Evolutionary conservation across 106 monocot genomes (phyloP).

Genomic region (Gastrodia elata): DNA sequence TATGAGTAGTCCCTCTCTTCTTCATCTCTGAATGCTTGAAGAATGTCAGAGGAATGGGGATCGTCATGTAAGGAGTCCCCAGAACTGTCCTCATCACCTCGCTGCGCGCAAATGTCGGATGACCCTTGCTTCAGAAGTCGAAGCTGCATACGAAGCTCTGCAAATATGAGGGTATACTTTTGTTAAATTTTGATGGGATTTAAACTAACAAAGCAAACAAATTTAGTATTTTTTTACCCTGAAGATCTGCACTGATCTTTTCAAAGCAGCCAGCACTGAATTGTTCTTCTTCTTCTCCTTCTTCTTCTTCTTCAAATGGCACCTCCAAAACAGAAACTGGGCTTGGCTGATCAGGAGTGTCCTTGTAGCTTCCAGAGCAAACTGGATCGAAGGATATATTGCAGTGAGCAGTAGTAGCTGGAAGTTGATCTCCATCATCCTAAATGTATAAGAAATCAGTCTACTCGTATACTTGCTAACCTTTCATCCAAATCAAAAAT

Average conservation of each 20-base stretch:
- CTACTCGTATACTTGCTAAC: too few species aligned
- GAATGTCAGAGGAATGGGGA: slow-evolving; percentile 13
- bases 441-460: background rate
- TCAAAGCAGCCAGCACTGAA: slow-evolving; percentile 47
- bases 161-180: background rate
- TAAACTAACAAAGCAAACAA: background rate
- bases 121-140: slow-evolving; percentile 49
- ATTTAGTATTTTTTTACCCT: slow-evolving; percentile 25
- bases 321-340: slow-evolving; percentile 63
- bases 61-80: background rate
- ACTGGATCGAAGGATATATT: background rate
- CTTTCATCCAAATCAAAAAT: too few species aligned
- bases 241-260: slow-evolving; percentile 62
- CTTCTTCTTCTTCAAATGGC: slow-evolving; percentile 31
- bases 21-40: slow-evolving; percentile 32
- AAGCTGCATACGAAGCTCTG: slow-evolving; percentile 65
- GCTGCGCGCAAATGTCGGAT: slow-evolving; percentile 10
- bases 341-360: slow-evolving; percentile 54
- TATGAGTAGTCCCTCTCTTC: slow-evolving; percentile 73
- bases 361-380: slow-evolving; percentile 12
- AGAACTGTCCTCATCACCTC: slow-evolving; percentile 37
- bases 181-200: background rate
- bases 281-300: slow-evolving; percentile 41
- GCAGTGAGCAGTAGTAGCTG: background rate
- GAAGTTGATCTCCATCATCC: slow-evolving; percentile 6